Base-by-base conservation (phyloP, 495 filamentous ascomycete genomes). In the Penicillium ucsense region DNA sequence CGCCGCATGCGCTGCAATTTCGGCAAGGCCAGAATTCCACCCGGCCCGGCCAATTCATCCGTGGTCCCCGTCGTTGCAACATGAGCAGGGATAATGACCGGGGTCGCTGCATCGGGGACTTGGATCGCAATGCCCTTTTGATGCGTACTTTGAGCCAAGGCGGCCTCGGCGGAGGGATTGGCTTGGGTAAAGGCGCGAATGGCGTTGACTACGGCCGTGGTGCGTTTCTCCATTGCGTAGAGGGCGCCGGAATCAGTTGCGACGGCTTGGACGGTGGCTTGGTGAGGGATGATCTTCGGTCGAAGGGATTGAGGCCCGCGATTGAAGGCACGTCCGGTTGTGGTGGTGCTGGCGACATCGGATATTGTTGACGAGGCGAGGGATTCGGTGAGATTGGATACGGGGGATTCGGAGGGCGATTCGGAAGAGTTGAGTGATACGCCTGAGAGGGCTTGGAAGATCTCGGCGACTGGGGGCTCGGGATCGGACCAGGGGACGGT, bases 401-500 rank as follows among this genome's bases (percentile, higher is more conserved):
- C 44, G 8, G 52, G 10, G 35, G 50, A 47, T 36, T 53, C 34
- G 46, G 80, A 29, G 27, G 49, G 31, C 11, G 53, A 11, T 35
- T 61, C 36, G 31, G 52, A 50, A 6, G 68, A 61, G 0, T 63
- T 53, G 44, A 72, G 56, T 6, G 61, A 51, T 11, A 68, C 50
- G 36, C 73, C 74, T 5, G 73, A 72, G 2, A 95, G 63, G 0
- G 84, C 81, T 32, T 88, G 84, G 88, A 91, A 97, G 45, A 98
- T 85, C 7, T 77, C 75, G 28, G 79, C 77, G 41, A 73, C 72
- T 11, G 79, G 81, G 4, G 82, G 82, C n/a, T 67, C 61, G 35
- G 75, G 70, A 60, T 98, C 92, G 8, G 83, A 77, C 73, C 81
- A 89, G 8, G 86, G 79, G 0, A 96, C 81, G 6, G 89, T 91